Percentiles rank a stretch among this genome's conserved stretches.
Conservation (phyloP, 78 protist genomes). For the Emiliania huxleyi region DNA sequence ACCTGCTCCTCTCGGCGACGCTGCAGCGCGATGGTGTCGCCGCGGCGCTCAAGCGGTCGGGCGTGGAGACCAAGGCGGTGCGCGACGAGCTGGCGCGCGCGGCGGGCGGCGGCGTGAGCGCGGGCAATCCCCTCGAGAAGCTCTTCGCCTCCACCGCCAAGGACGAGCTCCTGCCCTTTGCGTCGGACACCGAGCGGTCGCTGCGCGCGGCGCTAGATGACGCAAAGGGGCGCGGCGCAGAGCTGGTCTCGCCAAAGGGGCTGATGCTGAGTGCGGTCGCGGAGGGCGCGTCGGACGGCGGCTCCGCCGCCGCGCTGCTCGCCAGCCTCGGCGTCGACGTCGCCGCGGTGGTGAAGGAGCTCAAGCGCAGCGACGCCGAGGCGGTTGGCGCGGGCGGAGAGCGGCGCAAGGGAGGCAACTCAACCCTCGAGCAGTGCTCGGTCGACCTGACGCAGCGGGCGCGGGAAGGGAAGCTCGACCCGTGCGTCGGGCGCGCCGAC, state of each 20-base stretch:
- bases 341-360: background rate
- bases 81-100: background rate
- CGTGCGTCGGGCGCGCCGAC: conserved; percentile 64
- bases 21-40: background rate
- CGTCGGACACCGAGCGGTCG: background rate
- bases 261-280: background rate
- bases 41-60: background rate
- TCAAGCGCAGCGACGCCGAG: background rate
- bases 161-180: conserved; percentile 11
- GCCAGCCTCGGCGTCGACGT: background rate
- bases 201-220: background rate
- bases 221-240: background rate
- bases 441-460: conserved; percentile 18
- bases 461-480: conserved; percentile 56
- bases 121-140: background rate
- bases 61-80: background rate
- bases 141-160: background rate
- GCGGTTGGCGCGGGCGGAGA: background rate
- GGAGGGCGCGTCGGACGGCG: background rate
- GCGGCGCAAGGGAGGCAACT: background rate
- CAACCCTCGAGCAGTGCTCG: conserved; percentile 23
- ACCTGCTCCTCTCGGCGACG: background rate
- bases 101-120: too few species aligned
- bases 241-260: background rate
- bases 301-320: background rate